Conservation (phyloP, 192 early-diverging fungal species). For the Dispira simplex region DNA sequence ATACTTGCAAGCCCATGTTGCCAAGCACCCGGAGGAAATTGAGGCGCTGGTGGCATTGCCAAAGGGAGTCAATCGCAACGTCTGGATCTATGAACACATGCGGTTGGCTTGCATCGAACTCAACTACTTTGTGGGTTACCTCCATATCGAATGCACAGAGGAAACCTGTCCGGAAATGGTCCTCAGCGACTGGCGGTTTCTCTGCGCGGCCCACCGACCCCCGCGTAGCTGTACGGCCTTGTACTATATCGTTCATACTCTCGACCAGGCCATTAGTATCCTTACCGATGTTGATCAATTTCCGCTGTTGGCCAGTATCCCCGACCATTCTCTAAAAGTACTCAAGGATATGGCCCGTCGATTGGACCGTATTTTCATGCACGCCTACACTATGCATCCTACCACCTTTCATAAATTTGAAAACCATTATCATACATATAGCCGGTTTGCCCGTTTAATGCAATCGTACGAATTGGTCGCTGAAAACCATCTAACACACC, state of each 20-base stretch:
- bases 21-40: slow-evolving; percentile 43
- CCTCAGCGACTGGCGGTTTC: slow-evolving; percentile 77
- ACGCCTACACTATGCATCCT: slow-evolving; percentile 85
- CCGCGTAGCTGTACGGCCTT: slow-evolving; percentile 71
- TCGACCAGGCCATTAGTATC: slow-evolving; percentile 73
- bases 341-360: slow-evolving; percentile 78
- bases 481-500: background rate
- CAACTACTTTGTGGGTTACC: slow-evolving; percentile 49
- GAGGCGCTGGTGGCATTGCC: slow-evolving; percentile 46
- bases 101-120: slow-evolving; percentile 81
- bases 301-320: slow-evolving; percentile 50
- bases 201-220: slow-evolving; percentile 78
- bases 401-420: slow-evolving; percentile 81
- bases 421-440: slow-evolving; percentile 9
- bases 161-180: slow-evolving; percentile 83
- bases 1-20: slow-evolving; percentile 61
- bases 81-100: slow-evolving; percentile 88
- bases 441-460: background rate
- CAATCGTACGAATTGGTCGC: background rate
- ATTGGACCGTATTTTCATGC: slow-evolving; percentile 94
- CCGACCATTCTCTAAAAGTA: slow-evolving; percentile 63
- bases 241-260: slow-evolving; percentile 84
- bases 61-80: slow-evolving; percentile 31
- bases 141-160: slow-evolving; percentile 62
- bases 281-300: slow-evolving; percentile 65